A percentile compares a stretch with the other conserved stretches of the same genome.
Evolutionary conservation across 2,329 filamentous ascomycete species (phyloP).

Genomic region (Fonsecaea nubica): DNA sequence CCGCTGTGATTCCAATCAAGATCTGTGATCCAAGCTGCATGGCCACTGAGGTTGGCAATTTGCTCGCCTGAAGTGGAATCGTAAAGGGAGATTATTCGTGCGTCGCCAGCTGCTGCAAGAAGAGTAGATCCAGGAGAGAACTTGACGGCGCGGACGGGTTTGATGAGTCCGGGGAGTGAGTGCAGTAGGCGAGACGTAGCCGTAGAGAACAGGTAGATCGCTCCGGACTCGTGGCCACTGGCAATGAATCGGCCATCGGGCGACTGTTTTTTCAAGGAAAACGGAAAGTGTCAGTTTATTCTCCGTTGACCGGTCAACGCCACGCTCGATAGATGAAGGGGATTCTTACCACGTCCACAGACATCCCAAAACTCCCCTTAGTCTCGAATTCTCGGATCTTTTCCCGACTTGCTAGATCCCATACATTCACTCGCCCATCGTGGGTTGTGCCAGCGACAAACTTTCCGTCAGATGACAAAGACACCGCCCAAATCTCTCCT

Average conservation of each 20-base stretch:
- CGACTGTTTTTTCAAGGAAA: constrained; percentile 45
- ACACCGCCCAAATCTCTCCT: constrained; percentile 84
- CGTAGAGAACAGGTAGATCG: constrained; percentile 94
- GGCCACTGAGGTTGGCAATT: constrained; percentile 80
- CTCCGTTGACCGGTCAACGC: neutral
- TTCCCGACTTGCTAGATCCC: constrained; percentile 68
- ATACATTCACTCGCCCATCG: constrained; percentile 87
- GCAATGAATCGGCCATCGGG: constrained; percentile 83
- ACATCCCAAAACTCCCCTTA: constrained; percentile 88
- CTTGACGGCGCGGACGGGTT: constrained; percentile 81
- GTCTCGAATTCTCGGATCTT: constrained; percentile 88
- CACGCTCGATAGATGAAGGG: neutral
- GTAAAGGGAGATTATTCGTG: constrained; percentile 86
- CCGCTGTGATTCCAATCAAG: constrained; percentile 93
- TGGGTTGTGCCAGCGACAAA: constrained; percentile 87
- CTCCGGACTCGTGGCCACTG: constrained; percentile 90
- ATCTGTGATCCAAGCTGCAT: constrained; percentile 85
- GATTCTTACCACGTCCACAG: constrained; percentile 72
- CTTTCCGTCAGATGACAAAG: constrained; percentile 80
- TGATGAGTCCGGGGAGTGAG: constrained; percentile 81
- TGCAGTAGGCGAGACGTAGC: constrained; percentile 78
- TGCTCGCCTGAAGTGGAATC: constrained; percentile 92
- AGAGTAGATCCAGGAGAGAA: constrained; percentile 87
- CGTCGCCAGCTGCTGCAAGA: constrained; percentile 88
- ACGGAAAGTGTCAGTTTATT: constrained; percentile 8